Percentiles rank a stretch among this genome's conserved stretches.
phyloP scores from a whole-genome alignment of 257 asterid species.

The Penstemon davidsonii region DNA sequence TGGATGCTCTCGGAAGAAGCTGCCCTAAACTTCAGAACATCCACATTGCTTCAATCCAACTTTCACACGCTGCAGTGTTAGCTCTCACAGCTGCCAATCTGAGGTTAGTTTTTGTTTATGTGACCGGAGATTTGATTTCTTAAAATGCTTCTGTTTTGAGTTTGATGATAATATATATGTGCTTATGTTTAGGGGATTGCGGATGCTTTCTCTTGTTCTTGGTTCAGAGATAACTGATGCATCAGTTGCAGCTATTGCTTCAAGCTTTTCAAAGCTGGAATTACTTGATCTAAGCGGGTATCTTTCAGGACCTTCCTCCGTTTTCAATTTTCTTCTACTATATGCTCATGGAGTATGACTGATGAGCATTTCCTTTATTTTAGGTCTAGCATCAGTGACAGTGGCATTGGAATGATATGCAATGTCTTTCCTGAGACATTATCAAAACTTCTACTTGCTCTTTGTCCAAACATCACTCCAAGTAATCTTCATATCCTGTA shows the following conservation, averaged over 20 bases:
- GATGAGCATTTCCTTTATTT: slow-evolving; percentile 21
- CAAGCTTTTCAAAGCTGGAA: slow-evolving; percentile 74
- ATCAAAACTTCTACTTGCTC: slow-evolving; percentile 84
- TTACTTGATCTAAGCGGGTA: slow-evolving; percentile 99
- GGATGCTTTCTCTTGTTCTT: slow-evolving; percentile 93
- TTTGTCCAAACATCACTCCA: slow-evolving; percentile 93
- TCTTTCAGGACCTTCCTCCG: slow-evolving; percentile 28
- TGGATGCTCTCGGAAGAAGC: slow-evolving; percentile 76
- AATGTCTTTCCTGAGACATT: slow-evolving; percentile 82
- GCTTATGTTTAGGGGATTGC: slow-evolving; percentile 60
- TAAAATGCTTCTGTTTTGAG: not conserved
- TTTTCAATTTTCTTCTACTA: not conserved
- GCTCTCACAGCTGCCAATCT: slow-evolving; percentile 81
- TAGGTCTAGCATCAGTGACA: slow-evolving; percentile 93
- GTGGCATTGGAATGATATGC: slow-evolving; percentile 97
- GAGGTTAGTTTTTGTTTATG: slow-evolving; percentile 47
- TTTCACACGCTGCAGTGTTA: slow-evolving; percentile 80
- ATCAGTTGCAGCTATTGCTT: slow-evolving; percentile 92
- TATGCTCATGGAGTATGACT: not conserved
- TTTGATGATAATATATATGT: slow-evolving; percentile 5
- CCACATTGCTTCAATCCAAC: slow-evolving; percentile 74
- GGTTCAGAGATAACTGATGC: slow-evolving; percentile 96
- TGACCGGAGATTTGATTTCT: not conserved
- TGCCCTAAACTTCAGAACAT: slow-evolving; percentile 83
- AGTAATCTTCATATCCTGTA: slow-evolving; percentile 50